Base-by-base conservation (phyloP, 768 basidiomycete genomes). In the Leccinellum luteum region DNA sequence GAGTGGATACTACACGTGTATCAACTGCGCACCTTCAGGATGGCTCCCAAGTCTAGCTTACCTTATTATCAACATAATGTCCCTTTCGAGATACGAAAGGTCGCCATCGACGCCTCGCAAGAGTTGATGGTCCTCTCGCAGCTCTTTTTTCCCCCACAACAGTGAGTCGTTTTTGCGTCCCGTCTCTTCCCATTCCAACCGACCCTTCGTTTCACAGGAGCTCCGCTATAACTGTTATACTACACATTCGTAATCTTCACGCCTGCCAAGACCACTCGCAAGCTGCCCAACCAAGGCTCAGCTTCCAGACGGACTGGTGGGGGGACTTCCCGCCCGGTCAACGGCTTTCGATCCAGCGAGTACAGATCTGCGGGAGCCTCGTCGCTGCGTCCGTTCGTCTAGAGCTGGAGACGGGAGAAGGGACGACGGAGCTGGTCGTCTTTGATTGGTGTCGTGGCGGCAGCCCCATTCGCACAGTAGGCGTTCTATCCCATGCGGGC, bases 161-260 rank as follows among this genome's bases (percentile, higher is more conserved):
- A 64, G 71, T 56, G 51, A 50, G 71, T 56, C 19, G 19, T 38
- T 35, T 19, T 3, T 43, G 41, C 9, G 7, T 55, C n/a, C 1
- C 6, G 21, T 35, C 35, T 32, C 45, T 52, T 43, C 32, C 47
- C 7, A 2, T 35, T 35, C 13, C 27, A 51, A 58, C 30, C 19
- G 31, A 53, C 25, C 13, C 31, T 41, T 55, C 48, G 28, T 41
- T 52, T 27, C 35, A n/a, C 60, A 72, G 71, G 47, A 67, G 64
- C 52, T 62, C 62, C 3, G 64, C 69, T 15, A 69, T 69, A 52
- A 57, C 53, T 15, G 60, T 65, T 59, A 55, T 60, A 17, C 45
- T 86, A 60, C 81, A 82, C 60, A 76, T 86, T 56, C 79, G 82
- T 57, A 75, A 84, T 65, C 68, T 85, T 51, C 80, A 79, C 74